Evolutionary conservation across 768 basidiomycete species (phyloP).

Genomic region (Mycena chlorophos): DNA sequence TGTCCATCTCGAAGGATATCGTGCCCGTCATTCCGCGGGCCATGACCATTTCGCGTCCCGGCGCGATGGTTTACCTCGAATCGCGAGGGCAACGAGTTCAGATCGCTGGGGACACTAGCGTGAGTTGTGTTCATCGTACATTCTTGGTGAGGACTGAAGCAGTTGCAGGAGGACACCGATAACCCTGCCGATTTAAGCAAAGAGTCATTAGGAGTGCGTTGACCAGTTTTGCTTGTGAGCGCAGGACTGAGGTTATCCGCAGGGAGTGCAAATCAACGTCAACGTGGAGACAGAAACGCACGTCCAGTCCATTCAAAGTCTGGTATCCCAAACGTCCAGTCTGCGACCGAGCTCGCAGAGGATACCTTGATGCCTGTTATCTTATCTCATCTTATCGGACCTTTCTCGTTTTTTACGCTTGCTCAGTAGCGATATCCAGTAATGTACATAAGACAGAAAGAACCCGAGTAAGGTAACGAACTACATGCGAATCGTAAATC

Average conservation of each 20-base stretch:
- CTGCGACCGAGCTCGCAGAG: too few species aligned
- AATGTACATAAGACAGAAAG: too few species aligned
- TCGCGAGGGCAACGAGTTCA: neutral
- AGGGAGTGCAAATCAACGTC: neutral
- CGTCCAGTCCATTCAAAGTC: neutral
- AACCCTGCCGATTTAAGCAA: neutral
- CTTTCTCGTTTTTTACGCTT: too few species aligned
- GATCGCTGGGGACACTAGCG: neutral
- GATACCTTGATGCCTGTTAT: too few species aligned
- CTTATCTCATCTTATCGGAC: too few species aligned
- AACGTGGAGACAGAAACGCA: neutral
- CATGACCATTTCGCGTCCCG: neutral
- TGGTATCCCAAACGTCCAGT: neutral
- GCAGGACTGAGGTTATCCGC: neutral
- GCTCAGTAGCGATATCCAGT: too few species aligned
- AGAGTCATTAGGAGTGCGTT: neutral
- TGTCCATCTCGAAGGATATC: too few species aligned
- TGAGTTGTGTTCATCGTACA: neutral
- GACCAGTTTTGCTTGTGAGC: neutral
- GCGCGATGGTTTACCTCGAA: neutral
- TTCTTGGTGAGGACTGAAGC: neutral
- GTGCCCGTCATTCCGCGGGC: neutral
- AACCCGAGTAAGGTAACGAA: too few species aligned
- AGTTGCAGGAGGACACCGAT: neutral
- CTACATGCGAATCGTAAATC: too few species aligned